phyloP scores from a whole-genome alignment of 257 asterid species.

The Mentha longifolia region DNA sequence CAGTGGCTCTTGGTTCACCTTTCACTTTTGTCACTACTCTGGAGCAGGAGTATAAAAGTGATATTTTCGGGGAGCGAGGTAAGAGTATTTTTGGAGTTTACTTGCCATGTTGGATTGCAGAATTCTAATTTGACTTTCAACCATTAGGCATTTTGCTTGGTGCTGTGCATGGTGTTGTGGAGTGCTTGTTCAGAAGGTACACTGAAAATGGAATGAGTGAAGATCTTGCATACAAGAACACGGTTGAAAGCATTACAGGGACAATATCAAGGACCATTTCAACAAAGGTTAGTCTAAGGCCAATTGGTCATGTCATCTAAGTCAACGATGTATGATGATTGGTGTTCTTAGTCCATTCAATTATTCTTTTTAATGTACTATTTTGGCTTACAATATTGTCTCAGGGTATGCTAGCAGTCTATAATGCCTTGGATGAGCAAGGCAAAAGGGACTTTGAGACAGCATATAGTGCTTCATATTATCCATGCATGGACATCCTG shows the following conservation, averaged over 20 bases:
- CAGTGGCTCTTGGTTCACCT: constrained; percentile 96
- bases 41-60: constrained; percentile 92
- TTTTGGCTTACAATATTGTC: constrained; percentile 17
- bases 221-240: constrained; percentile 91
- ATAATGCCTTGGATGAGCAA: constrained; percentile 72
- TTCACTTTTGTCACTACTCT: constrained; percentile 91
- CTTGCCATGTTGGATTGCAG: not conserved
- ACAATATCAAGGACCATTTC: constrained; percentile 84
- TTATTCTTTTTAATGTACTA: not conserved
- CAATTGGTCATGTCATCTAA: not conserved
- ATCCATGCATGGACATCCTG: constrained; percentile 97
- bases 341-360: not conserved
- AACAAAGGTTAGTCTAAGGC: constrained; percentile 59
- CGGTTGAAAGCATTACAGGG: constrained; percentile 94
- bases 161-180: constrained; percentile 97
- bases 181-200: constrained; percentile 87
- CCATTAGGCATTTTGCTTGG: constrained; percentile 87
- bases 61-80: constrained; percentile 98
- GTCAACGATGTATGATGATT: not conserved
- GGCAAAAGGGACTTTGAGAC: constrained; percentile 82
- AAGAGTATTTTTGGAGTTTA: constrained; percentile 13
- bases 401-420: constrained; percentile 95
- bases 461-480: constrained; percentile 89
- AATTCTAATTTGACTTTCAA: constrained; percentile 30
- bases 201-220: constrained; percentile 92